Evolutionary conservation across 2,329 filamentous ascomycete species (phyloP).

Genomic region (Phialophora tarda): DNA sequence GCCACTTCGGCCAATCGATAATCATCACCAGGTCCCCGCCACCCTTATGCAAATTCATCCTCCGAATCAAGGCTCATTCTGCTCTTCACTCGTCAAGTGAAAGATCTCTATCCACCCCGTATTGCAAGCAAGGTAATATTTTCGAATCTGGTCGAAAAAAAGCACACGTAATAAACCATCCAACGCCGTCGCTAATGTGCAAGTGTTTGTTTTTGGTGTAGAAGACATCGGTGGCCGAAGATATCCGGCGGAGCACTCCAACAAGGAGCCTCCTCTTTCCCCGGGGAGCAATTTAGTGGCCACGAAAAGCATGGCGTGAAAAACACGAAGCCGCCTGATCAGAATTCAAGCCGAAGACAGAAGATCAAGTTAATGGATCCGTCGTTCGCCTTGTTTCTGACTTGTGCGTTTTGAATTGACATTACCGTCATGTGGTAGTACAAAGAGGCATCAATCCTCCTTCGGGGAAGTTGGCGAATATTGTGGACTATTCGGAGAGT

Average conservation of each 20-base stretch:
- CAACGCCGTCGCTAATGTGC: conserved; percentile 40
- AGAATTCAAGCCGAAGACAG: conserved; percentile 31
- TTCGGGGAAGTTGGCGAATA: conserved; percentile 47
- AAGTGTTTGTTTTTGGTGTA: conserved; percentile 27
- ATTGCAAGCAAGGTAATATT: conserved; percentile 17
- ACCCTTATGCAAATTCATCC: conserved; percentile 16
- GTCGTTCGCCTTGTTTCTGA: conserved; percentile 20
- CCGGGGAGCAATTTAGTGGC: conserved; percentile 32
- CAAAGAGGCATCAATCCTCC: conserved; percentile 36
- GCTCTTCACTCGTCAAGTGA: conserved; percentile 24
- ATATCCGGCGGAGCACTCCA: conserved; percentile 12
- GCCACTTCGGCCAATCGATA: background rate
- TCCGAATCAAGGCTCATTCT: conserved; percentile 26
- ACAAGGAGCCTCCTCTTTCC: conserved; percentile 14
- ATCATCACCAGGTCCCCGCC: conserved; percentile 8
- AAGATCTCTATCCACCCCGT: conserved; percentile 18
- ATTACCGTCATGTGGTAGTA: conserved; percentile 35
- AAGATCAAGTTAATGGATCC: conserved; percentile 43
- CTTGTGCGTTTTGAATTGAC: conserved; percentile 17
- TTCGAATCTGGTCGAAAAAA: conserved; percentile 18
- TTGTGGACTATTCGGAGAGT: conserved; percentile 37
- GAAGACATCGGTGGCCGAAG: conserved; percentile 24
- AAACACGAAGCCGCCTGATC: conserved; percentile 22
- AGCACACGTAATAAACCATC: conserved; percentile 25
- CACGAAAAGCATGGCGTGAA: conserved; percentile 17